Percentiles rank a stretch among this genome's conserved stretches.
Conservation (phyloP, 2,329 filamentous ascomycete genomes). For the Ploettnerulaceae sp. region DNA sequence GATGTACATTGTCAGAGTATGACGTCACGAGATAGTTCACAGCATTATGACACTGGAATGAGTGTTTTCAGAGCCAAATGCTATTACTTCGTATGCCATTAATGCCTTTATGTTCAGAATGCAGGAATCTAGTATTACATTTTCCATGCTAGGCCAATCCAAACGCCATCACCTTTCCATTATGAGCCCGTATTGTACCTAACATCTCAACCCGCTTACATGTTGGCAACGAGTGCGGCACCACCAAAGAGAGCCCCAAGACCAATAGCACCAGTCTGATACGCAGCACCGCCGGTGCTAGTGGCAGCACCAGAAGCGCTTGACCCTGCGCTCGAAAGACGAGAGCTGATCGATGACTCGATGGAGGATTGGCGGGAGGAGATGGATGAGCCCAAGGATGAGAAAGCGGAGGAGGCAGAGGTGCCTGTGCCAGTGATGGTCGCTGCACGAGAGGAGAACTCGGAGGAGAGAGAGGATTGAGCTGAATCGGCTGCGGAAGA, state of each 20-base stretch:
- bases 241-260: slow-evolving; percentile 30
- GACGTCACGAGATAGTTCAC: too few relatives aligned
- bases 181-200: too few relatives aligned
- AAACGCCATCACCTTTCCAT: too few relatives aligned
- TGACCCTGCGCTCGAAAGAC: not conserved
- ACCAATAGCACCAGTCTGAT: slow-evolving; percentile 28
- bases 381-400: slow-evolving; percentile 7
- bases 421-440: slow-evolving; percentile 7
- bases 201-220: slow-evolving; percentile 17
- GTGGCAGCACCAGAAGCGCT: slow-evolving; percentile 8
- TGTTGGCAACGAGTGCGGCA: slow-evolving; percentile 26
- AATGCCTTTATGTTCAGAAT: too few relatives aligned
- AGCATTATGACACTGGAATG: too few relatives aligned
- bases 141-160: too few relatives aligned
- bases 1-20: too few relatives aligned
- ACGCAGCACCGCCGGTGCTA: slow-evolving; percentile 20
- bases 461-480: slow-evolving; percentile 2
- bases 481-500: slow-evolving; percentile 6
- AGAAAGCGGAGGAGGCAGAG: slow-evolving; percentile 1
- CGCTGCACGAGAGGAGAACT: not conserved
- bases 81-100: too few relatives aligned
- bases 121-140: too few relatives aligned
- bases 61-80: too few relatives aligned
- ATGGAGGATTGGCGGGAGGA: slow-evolving; percentile 2
- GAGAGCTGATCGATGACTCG: not conserved